These are phyloP conservation scores for Arthrobotrys pseudoclavata DNA, from an alignment of 2,329 filamentous ascomycete genomes.

Conservation along the genomic window DNA sequence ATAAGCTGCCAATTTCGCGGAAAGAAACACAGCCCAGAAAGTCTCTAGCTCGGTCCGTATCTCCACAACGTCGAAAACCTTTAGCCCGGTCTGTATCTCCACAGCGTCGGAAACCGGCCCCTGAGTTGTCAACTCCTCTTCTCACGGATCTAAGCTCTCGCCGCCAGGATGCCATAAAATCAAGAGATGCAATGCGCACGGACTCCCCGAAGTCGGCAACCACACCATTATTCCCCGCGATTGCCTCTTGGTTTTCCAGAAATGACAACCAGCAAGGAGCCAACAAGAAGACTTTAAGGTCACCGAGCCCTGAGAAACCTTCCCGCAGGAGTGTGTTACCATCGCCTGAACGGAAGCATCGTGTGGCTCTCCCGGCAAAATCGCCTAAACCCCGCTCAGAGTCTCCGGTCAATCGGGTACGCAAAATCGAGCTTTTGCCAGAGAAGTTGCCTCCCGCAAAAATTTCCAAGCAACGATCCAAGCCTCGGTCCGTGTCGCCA, in stretches of 20 bases:
- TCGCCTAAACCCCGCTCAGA: slow-evolving; percentile 23
- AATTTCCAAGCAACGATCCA: background rate
- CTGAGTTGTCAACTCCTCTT: background rate
- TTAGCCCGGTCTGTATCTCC: slow-evolving; percentile 38
- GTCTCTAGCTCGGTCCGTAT: slow-evolving; percentile 26
- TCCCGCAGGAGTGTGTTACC: background rate
- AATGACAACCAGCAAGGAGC: slow-evolving; percentile 6
- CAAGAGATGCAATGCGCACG: background rate
- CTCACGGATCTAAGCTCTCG: background rate
- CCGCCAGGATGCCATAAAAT: background rate
- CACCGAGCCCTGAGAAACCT: slow-evolving; percentile 8
- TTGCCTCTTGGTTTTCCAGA: slow-evolving; percentile 38
- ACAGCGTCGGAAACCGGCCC: slow-evolving; percentile 16
- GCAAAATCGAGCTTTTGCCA: background rate
- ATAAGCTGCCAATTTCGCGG: background rate
- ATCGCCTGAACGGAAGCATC: background rate
- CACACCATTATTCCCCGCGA: slow-evolving; percentile 19
- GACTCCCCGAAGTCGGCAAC: slow-evolving; percentile 24
- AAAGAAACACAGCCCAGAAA: background rate
- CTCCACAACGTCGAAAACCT: slow-evolving; percentile 13
- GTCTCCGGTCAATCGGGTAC: slow-evolving; percentile 25
- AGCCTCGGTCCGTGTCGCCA: slow-evolving; percentile 18
- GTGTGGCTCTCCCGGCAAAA: background rate
- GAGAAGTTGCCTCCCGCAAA: slow-evolving; percentile 2
- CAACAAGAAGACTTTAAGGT: slow-evolving; percentile 2